Base-by-base conservation (phyloP, 306 rosid species). In the Astragalus membranaceus region DNA sequence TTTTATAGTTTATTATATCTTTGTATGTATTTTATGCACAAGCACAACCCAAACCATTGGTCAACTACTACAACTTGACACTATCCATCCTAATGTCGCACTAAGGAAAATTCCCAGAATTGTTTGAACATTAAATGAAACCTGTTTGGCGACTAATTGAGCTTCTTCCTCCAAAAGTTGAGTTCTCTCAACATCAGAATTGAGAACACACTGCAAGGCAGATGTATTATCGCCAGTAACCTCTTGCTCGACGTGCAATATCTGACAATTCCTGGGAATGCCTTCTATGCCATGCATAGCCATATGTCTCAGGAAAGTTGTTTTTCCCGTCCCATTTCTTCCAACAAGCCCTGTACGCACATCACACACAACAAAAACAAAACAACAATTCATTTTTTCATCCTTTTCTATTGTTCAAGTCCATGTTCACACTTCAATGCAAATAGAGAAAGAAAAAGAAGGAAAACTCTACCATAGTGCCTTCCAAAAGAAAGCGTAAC, bases 211-310 rank as follows among this genome's bases (percentile, higher is more conserved):
- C 80, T 94, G 99, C 89, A 94, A 69, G 17, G 99, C 99, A 10
- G 90, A 61, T n/a, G 73, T 86, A 66, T 84, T 78, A 61, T 95
- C 99, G 68, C 99, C 99, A 23, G 49, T 84, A 8, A 91, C 99
- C 85, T 95, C 97, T 72, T 94, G 99, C 79, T 94, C 99, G 65
- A 94, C 99, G 16, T 94, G 99, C 83, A 94, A 80, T 86, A 91
- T 94, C 85, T 88, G 99, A 69, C 97, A 94, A 73, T 88, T 91
- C 53, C 78, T 30, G 2, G 99, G 99, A 83, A 94, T 92, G 36
- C 99, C 99, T 9, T 91, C 97, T 74, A 94, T 89, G 75, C 97
- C 96, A 85, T 94, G 97, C 99, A 91, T 65, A 12, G 99, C 99
- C 99, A 94, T 87, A 80, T 87, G 87, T 78, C 99, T 91, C 50